phyloP scores from a whole-genome alignment of 805 yeast species.

The Cyberlindnera galapagoensis region DNA sequence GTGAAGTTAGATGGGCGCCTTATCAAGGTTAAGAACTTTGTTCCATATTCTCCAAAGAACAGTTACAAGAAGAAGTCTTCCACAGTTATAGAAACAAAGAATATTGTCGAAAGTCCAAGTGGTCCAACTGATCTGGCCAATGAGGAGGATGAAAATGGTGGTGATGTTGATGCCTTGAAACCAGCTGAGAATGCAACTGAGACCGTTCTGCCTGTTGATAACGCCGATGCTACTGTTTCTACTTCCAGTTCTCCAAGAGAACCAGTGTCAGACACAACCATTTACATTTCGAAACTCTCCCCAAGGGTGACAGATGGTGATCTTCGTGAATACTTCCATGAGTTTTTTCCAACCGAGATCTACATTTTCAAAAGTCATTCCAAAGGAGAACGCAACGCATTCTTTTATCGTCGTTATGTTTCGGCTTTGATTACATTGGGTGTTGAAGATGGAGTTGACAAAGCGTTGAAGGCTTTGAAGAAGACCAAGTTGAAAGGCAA shows the following conservation, averaged over 20 bases:
- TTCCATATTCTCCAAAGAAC: constrained; percentile 32
- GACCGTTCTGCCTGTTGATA: no score
- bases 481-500: constrained; percentile 33
- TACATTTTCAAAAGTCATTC: constrained; percentile 38
- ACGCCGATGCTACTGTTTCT: neutral
- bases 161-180: no score
- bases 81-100: neutral
- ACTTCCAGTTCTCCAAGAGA: neutral
- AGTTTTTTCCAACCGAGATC: constrained; percentile 40
- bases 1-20: constrained; percentile 40
- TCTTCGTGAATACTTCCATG: constrained; percentile 37
- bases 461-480: constrained; percentile 36
- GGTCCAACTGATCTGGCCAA: no score
- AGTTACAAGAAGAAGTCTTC: neutral
- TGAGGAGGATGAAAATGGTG: constrained; percentile 1
- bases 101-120: constrained; percentile 2
- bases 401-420: constrained; percentile 30
- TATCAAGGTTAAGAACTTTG: constrained; percentile 34
- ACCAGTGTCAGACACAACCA: constrained; percentile 35
- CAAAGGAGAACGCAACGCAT: constrained; percentile 19
- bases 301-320: constrained; percentile 36
- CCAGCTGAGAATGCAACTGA: no score
- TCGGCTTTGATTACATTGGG: constrained; percentile 48
- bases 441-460: constrained; percentile 33
- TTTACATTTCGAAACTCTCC: constrained; percentile 38